Conservation (phyloP, 2,329 filamentous ascomycete genomes). For the Cladobotryum mycophilum region DNA sequence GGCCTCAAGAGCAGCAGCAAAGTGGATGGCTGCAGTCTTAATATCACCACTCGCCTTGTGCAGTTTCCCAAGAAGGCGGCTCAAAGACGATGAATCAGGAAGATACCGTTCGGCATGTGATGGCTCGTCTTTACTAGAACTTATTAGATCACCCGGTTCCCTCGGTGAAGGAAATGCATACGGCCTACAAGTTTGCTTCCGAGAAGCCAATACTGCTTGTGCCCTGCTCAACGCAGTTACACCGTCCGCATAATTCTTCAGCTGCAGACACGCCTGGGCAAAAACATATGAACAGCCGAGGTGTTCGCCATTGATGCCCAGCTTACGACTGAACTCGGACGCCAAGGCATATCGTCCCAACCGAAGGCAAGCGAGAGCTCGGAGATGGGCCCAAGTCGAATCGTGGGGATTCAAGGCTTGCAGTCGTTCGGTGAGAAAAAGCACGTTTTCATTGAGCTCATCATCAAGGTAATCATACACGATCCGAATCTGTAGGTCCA, state of each 20-base stretch:
- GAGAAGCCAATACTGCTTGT: not conserved
- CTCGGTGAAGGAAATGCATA: not conserved
- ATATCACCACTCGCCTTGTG: conserved; percentile 14
- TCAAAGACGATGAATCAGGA: not conserved
- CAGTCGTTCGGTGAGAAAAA: not conserved
- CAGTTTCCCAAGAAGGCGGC: not conserved
- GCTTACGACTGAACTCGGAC: conserved; percentile 8
- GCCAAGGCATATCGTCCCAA: conserved; percentile 10
- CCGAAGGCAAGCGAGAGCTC: conserved; percentile 14
- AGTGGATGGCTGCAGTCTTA: conserved; percentile 11
- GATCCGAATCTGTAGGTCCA: not conserved
- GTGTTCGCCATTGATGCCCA: conserved; percentile 9
- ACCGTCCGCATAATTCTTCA: not conserved
- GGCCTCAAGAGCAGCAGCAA: conserved; percentile 13
- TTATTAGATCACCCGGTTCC: not conserved
- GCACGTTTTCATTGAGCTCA: not conserved
- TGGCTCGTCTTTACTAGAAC: not conserved
- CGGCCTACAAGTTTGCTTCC: not conserved
- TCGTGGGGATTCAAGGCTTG: conserved; percentile 11
- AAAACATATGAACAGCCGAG: conserved; percentile 16
- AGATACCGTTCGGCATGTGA: not conserved
- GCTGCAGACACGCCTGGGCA: not conserved
- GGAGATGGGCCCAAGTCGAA: conserved; percentile 14
- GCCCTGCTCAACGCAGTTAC: not conserved
- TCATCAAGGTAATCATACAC: not conserved